phyloP scores from a whole-genome alignment of 257 asterid genomes.

The Nicotiana attenuata region DNA sequence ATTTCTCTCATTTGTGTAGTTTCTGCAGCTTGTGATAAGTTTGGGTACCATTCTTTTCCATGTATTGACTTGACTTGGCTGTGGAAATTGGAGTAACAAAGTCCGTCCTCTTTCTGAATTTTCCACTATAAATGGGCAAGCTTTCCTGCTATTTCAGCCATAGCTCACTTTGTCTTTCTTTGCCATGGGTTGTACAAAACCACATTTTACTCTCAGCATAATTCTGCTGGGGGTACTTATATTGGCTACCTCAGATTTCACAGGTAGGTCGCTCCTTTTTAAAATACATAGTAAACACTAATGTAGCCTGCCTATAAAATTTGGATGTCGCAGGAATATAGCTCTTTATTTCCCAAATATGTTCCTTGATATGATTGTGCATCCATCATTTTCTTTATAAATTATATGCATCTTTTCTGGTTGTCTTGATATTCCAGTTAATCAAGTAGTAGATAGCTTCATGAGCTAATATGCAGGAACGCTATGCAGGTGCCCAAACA shows the following conservation, averaged over 20 bases:
- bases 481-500: conserved; percentile 12
- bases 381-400: not conserved
- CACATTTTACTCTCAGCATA: not conserved
- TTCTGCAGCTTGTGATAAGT: not conserved
- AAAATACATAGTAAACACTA: not conserved
- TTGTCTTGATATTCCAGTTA: not conserved
- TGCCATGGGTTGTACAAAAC: not conserved
- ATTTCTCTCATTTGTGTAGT: not conserved
- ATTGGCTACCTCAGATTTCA: not conserved
- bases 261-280: not conserved
- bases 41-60: not conserved
- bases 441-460: not conserved
- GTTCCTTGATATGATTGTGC: not conserved
- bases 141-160: not conserved
- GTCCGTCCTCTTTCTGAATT: not conserved
- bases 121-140: not conserved
- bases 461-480: not conserved
- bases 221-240: not conserved
- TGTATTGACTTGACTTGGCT: not conserved
- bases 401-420: not conserved
- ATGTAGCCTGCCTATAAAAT: not conserved
- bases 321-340: not conserved
- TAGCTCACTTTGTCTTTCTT: not conserved
- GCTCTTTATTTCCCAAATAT: not conserved
- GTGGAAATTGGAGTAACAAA: not conserved